Evolutionary conservation across 2,329 filamentous ascomycete species (phyloP).

Genomic region (Paracoccidioides lutzii): DNA sequence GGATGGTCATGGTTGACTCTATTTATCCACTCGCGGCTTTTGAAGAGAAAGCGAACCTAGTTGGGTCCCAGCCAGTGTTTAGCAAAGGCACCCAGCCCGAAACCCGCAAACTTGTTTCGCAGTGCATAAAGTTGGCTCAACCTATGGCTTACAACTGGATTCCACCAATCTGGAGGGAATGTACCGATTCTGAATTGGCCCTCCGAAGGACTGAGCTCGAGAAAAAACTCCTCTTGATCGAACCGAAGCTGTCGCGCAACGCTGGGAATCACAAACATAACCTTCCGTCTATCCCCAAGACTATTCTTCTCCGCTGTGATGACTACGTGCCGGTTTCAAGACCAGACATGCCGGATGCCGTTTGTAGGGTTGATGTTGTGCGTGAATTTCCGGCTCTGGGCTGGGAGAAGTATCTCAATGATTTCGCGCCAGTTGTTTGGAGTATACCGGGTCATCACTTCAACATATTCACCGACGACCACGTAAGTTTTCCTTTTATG

Average conservation of each 20-base stretch:
- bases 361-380: constrained; percentile 10
- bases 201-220: constrained; percentile 5
- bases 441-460: constrained; percentile 14
- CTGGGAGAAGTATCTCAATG: constrained; percentile 12
- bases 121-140: constrained; percentile 8
- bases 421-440: constrained; percentile 10
- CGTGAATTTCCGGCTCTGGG: constrained; percentile 10
- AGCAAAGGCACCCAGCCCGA: constrained; percentile 6
- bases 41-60: background rate
- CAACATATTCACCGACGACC: constrained; percentile 10
- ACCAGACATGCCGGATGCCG: constrained; percentile 2
- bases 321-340: constrained; percentile 10
- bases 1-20: constrained; percentile 15
- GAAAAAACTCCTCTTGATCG: constrained; percentile 3
- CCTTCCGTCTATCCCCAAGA: constrained; percentile 4
- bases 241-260: background rate
- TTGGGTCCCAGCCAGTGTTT: constrained; percentile 7
- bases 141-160: constrained; percentile 9
- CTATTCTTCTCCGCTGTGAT: constrained; percentile 11
- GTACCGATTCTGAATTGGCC: constrained; percentile 3
- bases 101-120: constrained; percentile 6
- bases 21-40: constrained; percentile 7
- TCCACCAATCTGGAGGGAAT: constrained; percentile 9
- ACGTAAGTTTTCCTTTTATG: constrained; percentile 8
- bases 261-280: background rate